These are phyloP conservation scores for Scenedesmus sp. DNA, from an alignment of 163 green algal genomes.

Conservation along the genomic window DNA sequence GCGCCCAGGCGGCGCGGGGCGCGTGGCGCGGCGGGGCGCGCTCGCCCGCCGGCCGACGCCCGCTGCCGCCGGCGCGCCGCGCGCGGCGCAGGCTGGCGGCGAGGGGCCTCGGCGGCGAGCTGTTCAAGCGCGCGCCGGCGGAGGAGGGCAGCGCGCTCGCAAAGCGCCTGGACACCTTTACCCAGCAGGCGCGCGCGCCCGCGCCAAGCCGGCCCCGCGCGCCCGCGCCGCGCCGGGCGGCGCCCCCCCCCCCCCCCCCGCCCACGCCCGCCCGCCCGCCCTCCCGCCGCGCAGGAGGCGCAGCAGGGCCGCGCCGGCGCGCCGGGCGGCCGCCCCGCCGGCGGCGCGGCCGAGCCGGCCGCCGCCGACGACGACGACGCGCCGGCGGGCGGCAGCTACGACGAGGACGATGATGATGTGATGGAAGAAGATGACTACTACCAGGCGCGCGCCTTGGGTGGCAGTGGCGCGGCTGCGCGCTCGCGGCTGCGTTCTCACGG, in stretches of 20 bases:
- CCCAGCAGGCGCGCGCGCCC: neutral
- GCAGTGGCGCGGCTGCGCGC: no score
- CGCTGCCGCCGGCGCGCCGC: no score
- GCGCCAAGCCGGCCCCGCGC: neutral
- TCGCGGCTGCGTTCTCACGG: no score
- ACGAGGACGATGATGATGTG: constrained; percentile 43
- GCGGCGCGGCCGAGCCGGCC: neutral
- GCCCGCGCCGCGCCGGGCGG: neutral
- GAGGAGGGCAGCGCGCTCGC: neutral
- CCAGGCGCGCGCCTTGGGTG: no score
- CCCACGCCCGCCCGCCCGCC: neutral
- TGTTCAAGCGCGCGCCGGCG: no score
- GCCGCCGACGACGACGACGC: constrained; percentile 8
- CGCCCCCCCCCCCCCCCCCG: neutral
- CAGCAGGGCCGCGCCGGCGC: no score
- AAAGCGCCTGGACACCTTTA: neutral
- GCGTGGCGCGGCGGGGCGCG: no score
- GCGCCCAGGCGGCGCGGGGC: neutral
- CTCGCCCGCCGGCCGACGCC: no score
- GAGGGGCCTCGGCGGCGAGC: no score
- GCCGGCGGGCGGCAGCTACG: neutral
- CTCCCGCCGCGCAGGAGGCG: no score
- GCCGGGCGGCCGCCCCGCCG: neutral
- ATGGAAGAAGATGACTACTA: constrained; percentile 47
- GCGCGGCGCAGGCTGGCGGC: no score